Evolutionary conservation across 140 eudicot species (phyloP).

Genomic region (Oenanthe javanica): DNA sequence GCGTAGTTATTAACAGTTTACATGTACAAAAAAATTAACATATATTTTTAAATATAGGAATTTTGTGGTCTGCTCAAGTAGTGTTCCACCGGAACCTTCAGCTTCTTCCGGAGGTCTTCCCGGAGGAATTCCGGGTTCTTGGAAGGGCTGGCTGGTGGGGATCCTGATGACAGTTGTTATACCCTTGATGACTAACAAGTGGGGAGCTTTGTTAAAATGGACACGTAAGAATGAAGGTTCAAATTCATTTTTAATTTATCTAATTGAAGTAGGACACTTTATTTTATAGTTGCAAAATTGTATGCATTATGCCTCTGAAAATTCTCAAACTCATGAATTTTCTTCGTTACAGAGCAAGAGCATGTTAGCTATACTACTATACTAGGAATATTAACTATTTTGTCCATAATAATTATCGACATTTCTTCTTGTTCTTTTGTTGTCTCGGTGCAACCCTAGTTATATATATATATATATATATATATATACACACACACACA

Average conservation of each 20-base stretch:
- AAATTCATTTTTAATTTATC: not conserved
- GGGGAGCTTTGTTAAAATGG: conserved; percentile 40
- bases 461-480: no score
- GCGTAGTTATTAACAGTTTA: not conserved
- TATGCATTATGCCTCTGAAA: not conserved
- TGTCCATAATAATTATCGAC: no score
- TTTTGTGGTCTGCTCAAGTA: conserved; percentile 14
- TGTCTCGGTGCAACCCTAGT: no score
- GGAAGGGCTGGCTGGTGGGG: conserved; percentile 55
- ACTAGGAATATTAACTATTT: no score
- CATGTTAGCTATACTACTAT: no score
- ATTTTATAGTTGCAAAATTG: not conserved
- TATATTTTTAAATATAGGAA: not conserved
- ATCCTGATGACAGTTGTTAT: conserved; percentile 31
- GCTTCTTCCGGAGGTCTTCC: conserved; percentile 29
- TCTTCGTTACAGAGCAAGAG: no score
- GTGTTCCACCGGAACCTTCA: conserved; percentile 29
- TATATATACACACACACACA: no score
- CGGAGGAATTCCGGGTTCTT: conserved; percentile 38
- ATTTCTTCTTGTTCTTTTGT: no score
- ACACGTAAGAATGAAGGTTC: conserved; percentile 30
- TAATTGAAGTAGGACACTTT: not conserved
- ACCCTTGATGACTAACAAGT: conserved; percentile 54
- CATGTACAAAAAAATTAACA: no score
- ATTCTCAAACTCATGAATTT: not conserved